phyloP scores from a whole-genome alignment of 306 rosid genomes.

The Potentilla sterilis region DNA sequence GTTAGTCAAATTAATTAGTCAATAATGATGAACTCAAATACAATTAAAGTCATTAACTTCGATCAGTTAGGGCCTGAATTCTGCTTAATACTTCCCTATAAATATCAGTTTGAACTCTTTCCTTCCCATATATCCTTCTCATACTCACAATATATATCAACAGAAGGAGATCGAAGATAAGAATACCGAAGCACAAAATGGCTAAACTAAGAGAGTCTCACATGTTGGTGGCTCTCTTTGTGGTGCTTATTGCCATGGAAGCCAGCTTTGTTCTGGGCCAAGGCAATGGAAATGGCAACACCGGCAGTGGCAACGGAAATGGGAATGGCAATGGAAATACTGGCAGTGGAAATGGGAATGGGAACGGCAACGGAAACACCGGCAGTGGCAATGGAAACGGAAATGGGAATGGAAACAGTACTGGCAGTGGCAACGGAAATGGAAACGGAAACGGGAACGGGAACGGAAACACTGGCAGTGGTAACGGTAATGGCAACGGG shows the following conservation, averaged over 20 bases:
- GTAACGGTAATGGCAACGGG: not conserved
- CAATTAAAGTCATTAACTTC: too few relatives aligned
- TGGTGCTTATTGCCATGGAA: not conserved
- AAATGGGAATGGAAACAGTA: not conserved
- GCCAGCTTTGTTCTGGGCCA: not conserved
- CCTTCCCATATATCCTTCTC: not conserved
- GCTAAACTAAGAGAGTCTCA: not conserved
- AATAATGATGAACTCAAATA: too few relatives aligned
- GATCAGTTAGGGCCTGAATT: not conserved
- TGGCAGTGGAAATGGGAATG: not conserved
- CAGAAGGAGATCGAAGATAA: not conserved
- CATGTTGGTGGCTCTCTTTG: not conserved
- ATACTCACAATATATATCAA: not conserved
- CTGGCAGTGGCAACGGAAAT: not conserved
- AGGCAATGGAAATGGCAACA: not conserved
- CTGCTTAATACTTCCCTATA: not conserved
- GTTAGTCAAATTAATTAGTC: not conserved
- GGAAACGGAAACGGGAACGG: not conserved
- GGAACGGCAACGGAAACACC: not conserved
- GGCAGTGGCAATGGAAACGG: not conserved
- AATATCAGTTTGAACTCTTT: not conserved
- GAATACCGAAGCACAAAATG: not conserved
- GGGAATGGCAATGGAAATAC: not conserved
- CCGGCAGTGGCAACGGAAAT: not conserved
- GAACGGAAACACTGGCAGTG: slow-evolving; percentile 1